Percentiles rank a stretch among this genome's conserved stretches.
Conservation (phyloP, 139 green algal genomes). For the Dunaliella sp. region DNA sequence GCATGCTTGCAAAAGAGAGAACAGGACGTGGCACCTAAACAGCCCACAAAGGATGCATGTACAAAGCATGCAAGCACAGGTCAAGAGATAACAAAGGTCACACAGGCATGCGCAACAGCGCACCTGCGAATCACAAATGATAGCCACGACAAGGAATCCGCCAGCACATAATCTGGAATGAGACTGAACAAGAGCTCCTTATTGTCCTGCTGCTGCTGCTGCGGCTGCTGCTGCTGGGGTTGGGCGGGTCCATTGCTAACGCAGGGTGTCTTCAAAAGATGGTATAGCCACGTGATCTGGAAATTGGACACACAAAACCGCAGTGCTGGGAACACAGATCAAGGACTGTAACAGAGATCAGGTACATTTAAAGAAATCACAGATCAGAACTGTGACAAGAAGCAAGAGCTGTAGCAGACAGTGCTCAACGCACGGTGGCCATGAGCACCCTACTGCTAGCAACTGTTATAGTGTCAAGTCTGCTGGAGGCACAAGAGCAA, state of each 20-base stretch:
- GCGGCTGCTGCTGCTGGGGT: neutral
- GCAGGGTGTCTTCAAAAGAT: constrained; percentile 1
- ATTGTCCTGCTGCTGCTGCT: neutral
- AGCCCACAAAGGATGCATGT: too few relatives aligned
- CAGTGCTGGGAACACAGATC: too few relatives aligned
- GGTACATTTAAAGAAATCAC: too few relatives aligned
- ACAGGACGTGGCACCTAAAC: too few relatives aligned
- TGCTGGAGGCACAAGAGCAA: neutral
- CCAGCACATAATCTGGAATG: constrained; percentile 56
- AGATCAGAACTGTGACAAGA: too few relatives aligned
- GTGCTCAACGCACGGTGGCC: too few relatives aligned
- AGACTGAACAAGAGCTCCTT: neutral
- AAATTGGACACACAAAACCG: too few relatives aligned
- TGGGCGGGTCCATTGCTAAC: neutral
- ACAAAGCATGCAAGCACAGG: neutral
- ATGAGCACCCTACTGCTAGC: too few relatives aligned
- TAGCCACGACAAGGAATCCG: constrained; percentile 57
- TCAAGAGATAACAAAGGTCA: neutral
- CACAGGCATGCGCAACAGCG: too few relatives aligned
- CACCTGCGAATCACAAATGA: constrained; percentile 44
- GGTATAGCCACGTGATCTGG: constrained; percentile 4
- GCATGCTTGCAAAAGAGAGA: too few relatives aligned
- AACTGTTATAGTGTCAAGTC: neutral
- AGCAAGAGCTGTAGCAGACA: too few relatives aligned
- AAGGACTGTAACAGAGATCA: too few relatives aligned